Evolutionary conservation across 345 rosid species (phyloP), one percentile per base, ranked within the genome.

Genomic region (Iberis pinnata): DNA sequence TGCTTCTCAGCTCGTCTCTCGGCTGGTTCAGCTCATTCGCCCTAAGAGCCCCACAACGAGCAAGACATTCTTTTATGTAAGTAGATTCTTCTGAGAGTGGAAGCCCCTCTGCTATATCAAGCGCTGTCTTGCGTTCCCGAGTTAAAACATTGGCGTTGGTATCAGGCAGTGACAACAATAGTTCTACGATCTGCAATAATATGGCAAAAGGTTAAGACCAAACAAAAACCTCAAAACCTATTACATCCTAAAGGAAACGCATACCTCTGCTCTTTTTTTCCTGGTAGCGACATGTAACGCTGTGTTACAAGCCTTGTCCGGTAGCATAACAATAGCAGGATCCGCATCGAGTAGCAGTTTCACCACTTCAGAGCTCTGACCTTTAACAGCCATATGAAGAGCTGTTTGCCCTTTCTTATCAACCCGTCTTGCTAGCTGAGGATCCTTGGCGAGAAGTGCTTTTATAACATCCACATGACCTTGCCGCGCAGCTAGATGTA

Each of bases 351-450:
- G 95, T 31, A 92, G 95, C 49, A 83, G 75, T 68, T 72, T 83
- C 53, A 92, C 98, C 50, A 92, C 98, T 60, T 85, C 90, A 15
- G 83, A 72, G 67, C 70, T 92, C 69, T 83, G 92, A 12, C 97
- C 97, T 76, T 80, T 92, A 12, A 92, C 94, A 56, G 98, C 97
- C 98, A 85, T 80, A 66, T 92, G 98, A 70, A 88, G 70, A 16
- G 94, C 89, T 22, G 96, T 92, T 72, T 92, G 96, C 48, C 98
- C 95, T 73, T 85, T 92, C 78, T 75, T 88, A 70, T 92, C 98
- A 19, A 82, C 69, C 75, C 97, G 77, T 35, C 95, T 78, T 3
- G 97, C 98, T 66, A 92, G 59, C 39, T 85, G 98, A 11, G 89
- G 66, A 75, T 92, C 98, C 70, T 81, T 83, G 51, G 43, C 55